These are phyloP conservation scores for Irpex rosettiformis DNA, from an alignment of 1,284 basidiomycete genomes.

Conservation along the genomic window DNA sequence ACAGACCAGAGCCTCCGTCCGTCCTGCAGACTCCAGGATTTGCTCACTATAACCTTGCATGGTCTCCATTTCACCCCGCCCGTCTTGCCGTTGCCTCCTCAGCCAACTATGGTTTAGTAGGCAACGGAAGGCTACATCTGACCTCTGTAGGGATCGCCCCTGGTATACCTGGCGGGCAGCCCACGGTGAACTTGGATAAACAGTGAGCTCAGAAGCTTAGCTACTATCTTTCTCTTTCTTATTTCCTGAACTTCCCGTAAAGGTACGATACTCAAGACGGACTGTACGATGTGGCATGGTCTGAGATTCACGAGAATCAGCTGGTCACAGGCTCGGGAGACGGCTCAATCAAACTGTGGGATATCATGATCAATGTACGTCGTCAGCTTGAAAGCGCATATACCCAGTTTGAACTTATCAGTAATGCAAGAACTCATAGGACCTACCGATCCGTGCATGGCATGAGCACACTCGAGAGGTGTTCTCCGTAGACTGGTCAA, in stretches of 20 bases:
- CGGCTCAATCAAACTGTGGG: conserved; percentile 91
- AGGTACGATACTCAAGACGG: conserved; percentile 96
- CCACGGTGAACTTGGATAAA: conserved; percentile 58
- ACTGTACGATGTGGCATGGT: conserved; percentile 91
- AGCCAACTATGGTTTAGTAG: conserved; percentile 94
- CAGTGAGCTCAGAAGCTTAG: conserved; percentile 38
- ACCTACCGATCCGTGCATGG: conserved; percentile 89
- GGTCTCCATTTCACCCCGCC: conserved; percentile 89
- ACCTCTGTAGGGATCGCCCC: conserved; percentile 50
- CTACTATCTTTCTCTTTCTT: too few species aligned
- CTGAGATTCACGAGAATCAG: conserved; percentile 93
- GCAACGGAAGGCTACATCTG: conserved; percentile 86
- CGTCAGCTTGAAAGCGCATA: conserved; percentile 7
- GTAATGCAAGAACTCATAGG: conserved; percentile 45
- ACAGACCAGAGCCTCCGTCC: conserved; percentile 39
- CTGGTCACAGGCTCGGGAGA: conserved; percentile 88
- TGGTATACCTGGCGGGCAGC: conserved; percentile 30
- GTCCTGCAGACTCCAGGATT: conserved; percentile 75
- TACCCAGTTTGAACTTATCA: conserved; percentile 16
- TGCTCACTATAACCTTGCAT: conserved; percentile 85
- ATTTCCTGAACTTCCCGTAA: too few species aligned
- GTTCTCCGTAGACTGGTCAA: conserved; percentile 97
- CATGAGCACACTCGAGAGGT: conserved; percentile 92
- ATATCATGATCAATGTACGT: conserved; percentile 81
- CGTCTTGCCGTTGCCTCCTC: conserved; percentile 85